Evolutionary conservation across 495 filamentous ascomycete species (phyloP).

Genomic region (Neurospora sp.): DNA sequence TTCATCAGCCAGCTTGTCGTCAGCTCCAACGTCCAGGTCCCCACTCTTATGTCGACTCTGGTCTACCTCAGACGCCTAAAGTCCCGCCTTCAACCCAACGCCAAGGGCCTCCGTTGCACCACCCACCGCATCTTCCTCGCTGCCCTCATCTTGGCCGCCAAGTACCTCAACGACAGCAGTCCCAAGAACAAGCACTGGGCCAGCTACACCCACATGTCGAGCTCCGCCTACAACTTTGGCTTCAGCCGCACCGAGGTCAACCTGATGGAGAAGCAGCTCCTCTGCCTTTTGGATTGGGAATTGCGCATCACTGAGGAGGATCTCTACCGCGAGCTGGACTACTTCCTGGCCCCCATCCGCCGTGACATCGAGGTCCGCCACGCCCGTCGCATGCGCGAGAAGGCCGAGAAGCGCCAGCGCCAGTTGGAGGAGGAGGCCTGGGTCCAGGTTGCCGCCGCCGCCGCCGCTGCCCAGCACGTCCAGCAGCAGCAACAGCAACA

Average conservation of each 20-base stretch:
- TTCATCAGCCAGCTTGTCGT: conserved; percentile 89
- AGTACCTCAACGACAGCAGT: conserved; percentile 96
- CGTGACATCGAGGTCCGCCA: conserved; percentile 28
- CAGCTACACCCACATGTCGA: conserved; percentile 64
- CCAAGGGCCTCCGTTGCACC: conserved; percentile 95
- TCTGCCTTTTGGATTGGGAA: conserved; percentile 91
- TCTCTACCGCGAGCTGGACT: conserved; percentile 76
- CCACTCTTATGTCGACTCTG: conserved; percentile 90
- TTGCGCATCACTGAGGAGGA: conserved; percentile 74
- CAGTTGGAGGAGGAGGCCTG: conserved; percentile 17
- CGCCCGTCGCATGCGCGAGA: conserved; percentile 29
- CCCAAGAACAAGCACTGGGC: conserved; percentile 99
- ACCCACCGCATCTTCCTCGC: conserved; percentile 97
- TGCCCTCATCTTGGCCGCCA: conserved; percentile 82
- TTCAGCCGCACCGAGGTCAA: conserved; percentile 94
- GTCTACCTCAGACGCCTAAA: conserved; percentile 85
- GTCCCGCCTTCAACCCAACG: conserved; percentile 77
- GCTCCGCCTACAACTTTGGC: conserved; percentile 67
- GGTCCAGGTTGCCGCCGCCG: conserved; percentile 11
- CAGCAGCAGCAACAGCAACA: neutral
- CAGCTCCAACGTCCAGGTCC: conserved; percentile 91
- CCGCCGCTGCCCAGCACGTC: conserved; percentile 5
- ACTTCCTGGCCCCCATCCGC: conserved; percentile 80
- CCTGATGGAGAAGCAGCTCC: conserved; percentile 95
- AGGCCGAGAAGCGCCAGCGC: conserved; percentile 32